Evolutionary conservation across 1,139 yeast genomes (phyloP), one percentile per base, ranked within the genome.

Genomic region (Yamadazyma conglobata): DNA sequence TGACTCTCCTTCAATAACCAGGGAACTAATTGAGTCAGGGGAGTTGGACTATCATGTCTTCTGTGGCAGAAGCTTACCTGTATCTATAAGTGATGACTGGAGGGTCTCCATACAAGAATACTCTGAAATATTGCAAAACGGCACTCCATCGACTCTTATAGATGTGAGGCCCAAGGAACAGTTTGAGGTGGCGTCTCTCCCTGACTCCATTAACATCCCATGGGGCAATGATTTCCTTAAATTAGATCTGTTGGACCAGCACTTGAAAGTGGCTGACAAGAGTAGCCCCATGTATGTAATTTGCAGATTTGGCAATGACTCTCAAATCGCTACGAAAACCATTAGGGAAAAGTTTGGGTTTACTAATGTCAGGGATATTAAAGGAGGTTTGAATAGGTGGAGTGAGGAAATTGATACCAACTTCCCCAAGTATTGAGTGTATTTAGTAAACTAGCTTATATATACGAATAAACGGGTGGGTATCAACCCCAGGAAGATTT

Each of bases 301-400:
- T 10, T 91, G 99, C 54, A 70, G 97, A 22, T 79, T 68, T 50
- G 99, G 99, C 5, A 88, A 87, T 52, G 97, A 91, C 52, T 89
- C 97, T 0, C 91, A 86, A 47, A 56, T 77, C 12, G 95, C 95
- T 0, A 78, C 85, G 0, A 58, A 65, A 37, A 58, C 68, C 28
- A 54, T 91, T 28, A 60, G 67, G 28, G 76, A 72, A 10, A 58
- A 64, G 4, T 59, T 73, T 33, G 77, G 77, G 0, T 57, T 70
- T 15, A 35, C 50, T 0, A 59, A 75, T 10, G 87, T 74, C 0
- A 67, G 61, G 34, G 96, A 91, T 51, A 64, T 91, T 5, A 62
- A 54, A 10, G 97, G 97, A 2, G 98, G 98, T 0, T 59, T 88
- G 19, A 64, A 70, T 36, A 69, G 65, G 44, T 91, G 95, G 87